These are phyloP conservation scores for Fusarium pseudocircinatum DNA, from an alignment of 2,329 filamentous ascomycete species.

Conservation along the genomic window DNA sequence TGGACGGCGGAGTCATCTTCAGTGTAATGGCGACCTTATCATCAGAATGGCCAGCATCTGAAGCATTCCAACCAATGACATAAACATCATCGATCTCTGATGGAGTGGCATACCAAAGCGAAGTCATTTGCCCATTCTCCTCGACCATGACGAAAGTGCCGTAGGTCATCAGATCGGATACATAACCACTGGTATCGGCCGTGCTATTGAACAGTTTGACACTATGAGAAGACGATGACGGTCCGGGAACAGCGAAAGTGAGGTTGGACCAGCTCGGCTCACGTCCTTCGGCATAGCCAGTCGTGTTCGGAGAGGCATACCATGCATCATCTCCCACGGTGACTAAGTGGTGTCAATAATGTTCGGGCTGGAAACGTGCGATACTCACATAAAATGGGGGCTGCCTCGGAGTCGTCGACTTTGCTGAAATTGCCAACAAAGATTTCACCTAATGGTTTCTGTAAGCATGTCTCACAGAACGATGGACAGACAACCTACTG, in stretches of 20 bases:
- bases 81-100: neutral
- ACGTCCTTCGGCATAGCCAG: neutral
- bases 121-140: neutral
- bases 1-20: neutral
- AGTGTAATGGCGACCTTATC: neutral
- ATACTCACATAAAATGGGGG: neutral
- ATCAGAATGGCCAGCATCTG: neutral
- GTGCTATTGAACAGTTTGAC: neutral
- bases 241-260: neutral
- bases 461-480: neutral
- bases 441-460: neutral
- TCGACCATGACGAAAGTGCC: conserved; percentile 1
- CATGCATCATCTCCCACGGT: neutral
- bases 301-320: conserved; percentile 1
- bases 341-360: neutral
- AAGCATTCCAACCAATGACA: neutral
- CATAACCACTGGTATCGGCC: neutral
- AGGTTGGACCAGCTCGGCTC: conserved; percentile 1
- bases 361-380: accelerated
- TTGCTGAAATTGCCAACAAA: conserved; percentile 9
- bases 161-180: neutral
- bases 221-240: neutral
- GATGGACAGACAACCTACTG: neutral
- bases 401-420: neutral
- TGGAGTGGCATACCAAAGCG: conserved; percentile 8